These are phyloP conservation scores for Hagleromyces aurorensis DNA, from an alignment of 805 yeast genomes.

Conservation along the genomic window DNA sequence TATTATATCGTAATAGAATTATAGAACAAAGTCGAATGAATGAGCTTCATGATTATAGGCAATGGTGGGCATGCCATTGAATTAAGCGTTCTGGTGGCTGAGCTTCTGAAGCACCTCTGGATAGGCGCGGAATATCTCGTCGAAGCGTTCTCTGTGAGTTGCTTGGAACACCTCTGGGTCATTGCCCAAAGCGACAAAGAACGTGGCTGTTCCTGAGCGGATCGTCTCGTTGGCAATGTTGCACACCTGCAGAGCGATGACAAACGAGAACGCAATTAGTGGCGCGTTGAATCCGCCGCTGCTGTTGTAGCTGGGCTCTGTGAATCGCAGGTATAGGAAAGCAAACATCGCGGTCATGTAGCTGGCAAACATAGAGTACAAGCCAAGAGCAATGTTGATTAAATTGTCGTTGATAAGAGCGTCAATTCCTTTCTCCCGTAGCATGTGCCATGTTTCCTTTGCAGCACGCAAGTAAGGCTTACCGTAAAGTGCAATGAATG, in stretches of 20 bases:
- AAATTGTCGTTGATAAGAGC: slow-evolving; percentile 80
- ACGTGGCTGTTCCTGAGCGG: slow-evolving; percentile 74
- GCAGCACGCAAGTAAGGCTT: slow-evolving; percentile 68
- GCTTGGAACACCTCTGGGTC: slow-evolving; percentile 77
- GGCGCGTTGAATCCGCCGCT: slow-evolving; percentile 61
- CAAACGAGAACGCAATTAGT: slow-evolving; percentile 62
- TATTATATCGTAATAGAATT: background rate
- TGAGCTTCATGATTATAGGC: background rate
- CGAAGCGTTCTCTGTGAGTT: slow-evolving; percentile 62
- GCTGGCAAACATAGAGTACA: slow-evolving; percentile 66
- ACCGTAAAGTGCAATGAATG: slow-evolving; percentile 83
- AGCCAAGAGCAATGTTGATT: slow-evolving; percentile 68
- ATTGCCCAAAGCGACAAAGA: slow-evolving; percentile 73
- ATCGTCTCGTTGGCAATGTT: slow-evolving; percentile 66
- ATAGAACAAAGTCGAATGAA: background rate
- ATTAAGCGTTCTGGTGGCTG: slow-evolving; percentile 26
- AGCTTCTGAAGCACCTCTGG: slow-evolving; percentile 60
- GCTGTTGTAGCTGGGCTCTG: slow-evolving; percentile 57
- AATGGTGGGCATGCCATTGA: background rate
- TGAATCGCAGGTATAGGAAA: slow-evolving; percentile 56
- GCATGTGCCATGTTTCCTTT: slow-evolving; percentile 70
- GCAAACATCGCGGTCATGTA: slow-evolving; percentile 57
- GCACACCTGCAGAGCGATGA: slow-evolving; percentile 69
- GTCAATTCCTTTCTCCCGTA: slow-evolving; percentile 74
- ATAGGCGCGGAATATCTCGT: slow-evolving; percentile 54